Evolutionary conservation across 495 filamentous ascomycete genomes (phyloP).

Genomic region (Pyrenopolyporus hunteri): DNA sequence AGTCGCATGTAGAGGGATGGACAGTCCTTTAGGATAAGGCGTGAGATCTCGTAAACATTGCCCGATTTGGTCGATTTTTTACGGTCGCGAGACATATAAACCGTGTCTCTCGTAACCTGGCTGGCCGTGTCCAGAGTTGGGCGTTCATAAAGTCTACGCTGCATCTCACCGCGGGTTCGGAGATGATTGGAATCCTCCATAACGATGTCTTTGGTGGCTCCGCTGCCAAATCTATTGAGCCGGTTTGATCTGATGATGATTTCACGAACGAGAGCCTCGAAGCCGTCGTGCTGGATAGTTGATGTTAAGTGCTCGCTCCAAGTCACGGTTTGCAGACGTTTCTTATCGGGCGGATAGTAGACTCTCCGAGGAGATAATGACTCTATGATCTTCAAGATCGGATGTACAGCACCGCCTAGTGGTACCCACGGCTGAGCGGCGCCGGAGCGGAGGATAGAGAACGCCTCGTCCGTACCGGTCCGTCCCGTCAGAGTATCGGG

Average conservation of each 20-base stretch:
- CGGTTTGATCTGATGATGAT: slow-evolving; percentile 51
- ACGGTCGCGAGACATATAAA: slow-evolving; percentile 38
- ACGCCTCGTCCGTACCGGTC: slow-evolving; percentile 66
- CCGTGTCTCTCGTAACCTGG: neutral
- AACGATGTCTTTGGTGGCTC: neutral
- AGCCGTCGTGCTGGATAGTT: slow-evolving; percentile 62
- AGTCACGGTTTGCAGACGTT: slow-evolving; percentile 55
- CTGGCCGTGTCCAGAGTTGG: slow-evolving; percentile 17
- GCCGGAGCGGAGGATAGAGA: slow-evolving; percentile 58
- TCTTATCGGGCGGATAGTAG: slow-evolving; percentile 62
- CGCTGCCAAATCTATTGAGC: slow-evolving; percentile 40
- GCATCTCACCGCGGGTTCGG: slow-evolving; percentile 44
- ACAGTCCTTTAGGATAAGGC: slow-evolving; percentile 40
- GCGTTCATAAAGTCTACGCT: slow-evolving; percentile 50
- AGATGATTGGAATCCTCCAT: slow-evolving; percentile 35
- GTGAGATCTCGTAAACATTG: slow-evolving; percentile 42
- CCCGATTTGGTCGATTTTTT: slow-evolving; percentile 7
- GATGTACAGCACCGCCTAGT: slow-evolving; percentile 27
- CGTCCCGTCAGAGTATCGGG: slow-evolving; percentile 62
- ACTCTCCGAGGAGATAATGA: slow-evolving; percentile 55
- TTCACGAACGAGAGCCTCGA: slow-evolving; percentile 43
- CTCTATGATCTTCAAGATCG: slow-evolving; percentile 47
- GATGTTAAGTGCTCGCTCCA: slow-evolving; percentile 55
- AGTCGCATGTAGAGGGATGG: slow-evolving; percentile 24
- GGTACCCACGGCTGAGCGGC: slow-evolving; percentile 51